Percentiles rank a stretch among this genome's conserved stretches.
Evolutionary conservation across 805 yeast genomes (phyloP).

Genomic region (Pichia heedii): DNA sequence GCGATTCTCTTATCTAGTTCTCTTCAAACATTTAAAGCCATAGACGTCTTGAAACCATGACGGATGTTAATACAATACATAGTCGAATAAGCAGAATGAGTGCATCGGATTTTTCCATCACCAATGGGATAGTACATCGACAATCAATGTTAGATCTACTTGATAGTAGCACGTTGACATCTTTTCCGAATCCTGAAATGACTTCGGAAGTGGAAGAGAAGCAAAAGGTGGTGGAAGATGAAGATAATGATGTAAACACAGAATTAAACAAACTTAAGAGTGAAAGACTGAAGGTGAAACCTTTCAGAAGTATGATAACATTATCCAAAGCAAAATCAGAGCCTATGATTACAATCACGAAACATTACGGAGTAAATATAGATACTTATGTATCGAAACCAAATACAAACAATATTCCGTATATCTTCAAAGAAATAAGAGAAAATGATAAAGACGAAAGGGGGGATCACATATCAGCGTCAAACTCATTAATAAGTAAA

Average conservation of each 20-base stretch:
- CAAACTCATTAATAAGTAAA: background rate
- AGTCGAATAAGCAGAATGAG: background rate
- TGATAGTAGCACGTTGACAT: slow-evolving; percentile 3
- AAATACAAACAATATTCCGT: no score
- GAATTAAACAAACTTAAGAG: no score
- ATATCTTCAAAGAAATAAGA: no score
- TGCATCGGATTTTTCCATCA: background rate
- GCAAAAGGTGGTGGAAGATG: no score
- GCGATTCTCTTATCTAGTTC: no score
- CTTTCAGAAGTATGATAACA: background rate
- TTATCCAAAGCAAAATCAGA: background rate
- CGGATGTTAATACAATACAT: background rate
- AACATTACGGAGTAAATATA: no score
- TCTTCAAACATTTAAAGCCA: no score
- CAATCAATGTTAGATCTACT: slow-evolving; percentile 3
- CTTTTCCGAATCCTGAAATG: slow-evolving; percentile 1
- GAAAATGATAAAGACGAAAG: no score
- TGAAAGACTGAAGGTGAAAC: no score
- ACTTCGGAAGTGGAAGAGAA: background rate
- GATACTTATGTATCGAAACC: no score
- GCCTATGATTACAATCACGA: background rate
- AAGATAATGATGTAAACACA: no score
- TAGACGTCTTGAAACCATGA: background rate
- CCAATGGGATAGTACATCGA: background rate
- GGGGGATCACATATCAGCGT: background rate